These are phyloP conservation scores for Nicotiana paniculata DNA, from an alignment of 257 asterid genomes.

Conservation along the genomic window DNA sequence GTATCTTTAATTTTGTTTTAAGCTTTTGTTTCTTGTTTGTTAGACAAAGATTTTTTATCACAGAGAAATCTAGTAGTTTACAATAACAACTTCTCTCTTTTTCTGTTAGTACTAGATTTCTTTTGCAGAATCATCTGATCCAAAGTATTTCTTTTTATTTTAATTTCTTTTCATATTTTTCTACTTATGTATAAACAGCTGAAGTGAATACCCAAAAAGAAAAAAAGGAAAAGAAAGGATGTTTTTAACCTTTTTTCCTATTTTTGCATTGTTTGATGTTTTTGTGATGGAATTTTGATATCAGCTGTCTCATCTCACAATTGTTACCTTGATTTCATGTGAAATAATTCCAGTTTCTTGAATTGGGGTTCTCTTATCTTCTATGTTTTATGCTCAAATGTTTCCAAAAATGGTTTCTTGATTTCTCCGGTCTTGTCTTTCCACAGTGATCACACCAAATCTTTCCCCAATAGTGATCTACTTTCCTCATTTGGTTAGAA, in stretches of 20 bases:
- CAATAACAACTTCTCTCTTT: slow-evolving; percentile 14
- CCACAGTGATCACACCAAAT: slow-evolving; percentile 40
- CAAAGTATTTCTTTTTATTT: slow-evolving; percentile 13
- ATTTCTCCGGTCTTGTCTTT: slow-evolving; percentile 50
- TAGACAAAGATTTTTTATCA: neutral
- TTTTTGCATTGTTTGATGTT: neutral
- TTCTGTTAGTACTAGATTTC: slow-evolving; percentile 5
- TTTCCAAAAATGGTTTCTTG: slow-evolving; percentile 43
- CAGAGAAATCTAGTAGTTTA: slow-evolving; percentile 21
- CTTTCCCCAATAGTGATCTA: slow-evolving; percentile 28
- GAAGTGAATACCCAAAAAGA: neutral
- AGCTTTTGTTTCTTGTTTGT: neutral
- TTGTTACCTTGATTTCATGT: slow-evolving; percentile 46
- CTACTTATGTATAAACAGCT: neutral
- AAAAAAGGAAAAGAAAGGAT: too few relatives aligned
- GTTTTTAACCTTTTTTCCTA: neutral
- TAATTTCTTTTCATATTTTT: neutral
- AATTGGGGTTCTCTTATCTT: slow-evolving; percentile 27
- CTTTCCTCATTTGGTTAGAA: slow-evolving; percentile 49
- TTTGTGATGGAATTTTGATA: neutral
- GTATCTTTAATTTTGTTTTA: neutral
- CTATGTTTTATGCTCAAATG: slow-evolving; percentile 7
- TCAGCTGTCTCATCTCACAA: slow-evolving; percentile 11
- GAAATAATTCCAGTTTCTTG: slow-evolving; percentile 22
- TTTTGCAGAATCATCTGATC: slow-evolving; percentile 26